Evolutionary conservation across 2,329 filamentous ascomycete species (phyloP).

Genomic region (Monilinia vaccinii-corymbosi): DNA sequence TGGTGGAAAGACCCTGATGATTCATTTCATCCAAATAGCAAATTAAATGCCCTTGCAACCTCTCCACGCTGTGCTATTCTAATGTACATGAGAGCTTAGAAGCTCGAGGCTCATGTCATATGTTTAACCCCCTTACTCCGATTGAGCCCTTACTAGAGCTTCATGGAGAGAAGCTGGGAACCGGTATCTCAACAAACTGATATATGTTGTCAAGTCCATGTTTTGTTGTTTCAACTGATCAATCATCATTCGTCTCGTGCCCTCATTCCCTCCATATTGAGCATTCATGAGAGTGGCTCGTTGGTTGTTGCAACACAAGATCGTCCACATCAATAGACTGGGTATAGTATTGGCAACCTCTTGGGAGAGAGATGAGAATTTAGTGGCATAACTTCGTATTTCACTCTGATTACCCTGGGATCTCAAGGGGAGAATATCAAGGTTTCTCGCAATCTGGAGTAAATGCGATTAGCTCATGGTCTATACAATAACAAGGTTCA

Average conservation of each 20-base stretch:
- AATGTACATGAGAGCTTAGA: conserved; percentile 1
- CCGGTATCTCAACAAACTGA: conserved; percentile 83
- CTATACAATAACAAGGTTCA: conserved; percentile 1
- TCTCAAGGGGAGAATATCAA: conserved; percentile 73
- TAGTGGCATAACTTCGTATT: conserved; percentile 72
- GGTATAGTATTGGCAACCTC: conserved; percentile 84
- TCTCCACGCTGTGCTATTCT: neutral
- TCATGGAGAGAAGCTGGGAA: conserved; percentile 83
- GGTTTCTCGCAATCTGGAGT: conserved; percentile 58
- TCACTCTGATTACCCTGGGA: conserved; percentile 64
- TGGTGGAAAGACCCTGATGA: neutral
- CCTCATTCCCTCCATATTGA: conserved; percentile 66
- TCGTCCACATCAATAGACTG: conserved; percentile 87
- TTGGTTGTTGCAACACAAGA: conserved; percentile 75
- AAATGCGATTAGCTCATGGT: conserved; percentile 16
- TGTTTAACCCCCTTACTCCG: conserved; percentile 16
- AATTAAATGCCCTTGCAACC: neutral
- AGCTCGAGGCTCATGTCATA: neutral
- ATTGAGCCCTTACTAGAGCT: conserved; percentile 63
- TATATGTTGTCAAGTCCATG: conserved; percentile 87
- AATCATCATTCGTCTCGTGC: conserved; percentile 53
- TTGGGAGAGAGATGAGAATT: conserved; percentile 69
- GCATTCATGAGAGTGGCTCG: conserved; percentile 60
- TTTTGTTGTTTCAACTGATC: conserved; percentile 70
- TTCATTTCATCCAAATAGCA: conserved; percentile 4